Percentiles rank a stretch among this genome's conserved stretches.
These are phyloP conservation scores for Mycosphaerella sp. DNA, from an alignment of 2,329 filamentous ascomycete genomes.

Conservation along the genomic window DNA sequence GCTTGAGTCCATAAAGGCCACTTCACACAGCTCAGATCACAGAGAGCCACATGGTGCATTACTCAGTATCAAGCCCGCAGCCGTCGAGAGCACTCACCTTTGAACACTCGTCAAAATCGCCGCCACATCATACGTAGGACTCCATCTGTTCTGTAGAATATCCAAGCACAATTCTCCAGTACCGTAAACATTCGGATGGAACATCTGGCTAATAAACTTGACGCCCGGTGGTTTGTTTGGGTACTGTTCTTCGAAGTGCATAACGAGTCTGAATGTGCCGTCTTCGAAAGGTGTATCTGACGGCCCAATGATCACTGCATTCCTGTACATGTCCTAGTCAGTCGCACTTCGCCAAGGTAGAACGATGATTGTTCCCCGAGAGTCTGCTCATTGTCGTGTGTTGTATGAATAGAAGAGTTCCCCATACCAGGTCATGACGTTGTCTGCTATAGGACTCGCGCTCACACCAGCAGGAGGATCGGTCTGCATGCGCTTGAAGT, in stretches of 20 bases:
- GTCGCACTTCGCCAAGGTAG: neutral
- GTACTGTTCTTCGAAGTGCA: conserved; percentile 99
- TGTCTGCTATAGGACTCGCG: conserved; percentile 89
- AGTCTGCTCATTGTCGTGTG: neutral
- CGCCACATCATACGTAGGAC: conserved; percentile 95
- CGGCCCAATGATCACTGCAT: conserved; percentile 95
- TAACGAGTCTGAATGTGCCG: conserved; percentile 92
- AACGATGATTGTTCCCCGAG: neutral
- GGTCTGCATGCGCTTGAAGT: conserved; percentile 99
- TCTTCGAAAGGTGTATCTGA: conserved; percentile 98
- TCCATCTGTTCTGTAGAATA: conserved; percentile 97
- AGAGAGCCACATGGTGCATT: too few relatives aligned
- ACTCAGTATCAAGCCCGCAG: neutral
- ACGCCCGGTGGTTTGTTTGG: conserved; percentile 96
- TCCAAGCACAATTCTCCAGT: conserved; percentile 95
- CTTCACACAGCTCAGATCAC: too few relatives aligned
- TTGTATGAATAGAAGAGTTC: neutral
- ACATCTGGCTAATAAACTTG: conserved; percentile 99
- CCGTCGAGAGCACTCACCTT: conserved; percentile 55
- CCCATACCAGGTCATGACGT: conserved; percentile 89
- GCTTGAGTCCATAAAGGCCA: neutral
- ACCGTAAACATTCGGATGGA: conserved; percentile 97
- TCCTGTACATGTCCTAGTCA: conserved; percentile 53
- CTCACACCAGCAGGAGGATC: conserved; percentile 96
- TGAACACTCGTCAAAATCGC: conserved; percentile 97